Base-by-base conservation (phyloP, 1,284 basidiomycete species). In the Puccinia polysora region DNA sequence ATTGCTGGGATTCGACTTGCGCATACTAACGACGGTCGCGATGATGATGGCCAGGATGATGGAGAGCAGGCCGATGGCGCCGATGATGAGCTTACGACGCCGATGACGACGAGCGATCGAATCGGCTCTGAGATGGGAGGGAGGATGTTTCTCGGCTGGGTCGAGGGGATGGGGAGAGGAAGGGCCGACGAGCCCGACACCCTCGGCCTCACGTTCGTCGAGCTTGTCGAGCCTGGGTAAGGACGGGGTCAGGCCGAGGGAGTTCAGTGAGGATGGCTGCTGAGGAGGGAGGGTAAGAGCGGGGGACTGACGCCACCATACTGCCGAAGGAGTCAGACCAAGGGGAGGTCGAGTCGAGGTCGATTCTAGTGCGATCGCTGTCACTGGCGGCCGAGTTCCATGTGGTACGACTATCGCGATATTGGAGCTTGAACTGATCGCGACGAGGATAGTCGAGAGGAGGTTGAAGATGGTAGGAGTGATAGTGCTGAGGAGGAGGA, bases 191-290 rank as follows among this genome's bases (percentile, higher is more conserved):
- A 55, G 65, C 0, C 65, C 65, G 5, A 34, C 23, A 7, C 65
- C 65, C 36, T 69, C 65, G 20, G 38, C 25, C 15, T 69, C 65
- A 18, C 34, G 34, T 32, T 58, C 43, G 12, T 69, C 65, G 14
- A 36, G 28, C 25, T 59, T 45, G 8, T 59, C 36, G 43, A 69
- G 55, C 55, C 65, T 59, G 38, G 14, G 15, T 15, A 43, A 14
- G 40, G 32, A 15, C 14, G 14, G n/a, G 50, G n/a, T 45, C 15
- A 36, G 25, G 28, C 14, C 0, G 12, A 25, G 23, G 4, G 20
- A 49, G 18, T 10, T 20, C 4, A 50, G 50, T 40, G 43, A 38
- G 34, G 28, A n/a, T 30, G 45, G 30, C 38, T 6, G 10, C 10
- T 15, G 18, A 7, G 4, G 18, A 30, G 2, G 40, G 32, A 58